Evolutionary conservation across 176 grass and related monocot genomes (phyloP).

Genomic region (Chrysopogon serrulatus): DNA sequence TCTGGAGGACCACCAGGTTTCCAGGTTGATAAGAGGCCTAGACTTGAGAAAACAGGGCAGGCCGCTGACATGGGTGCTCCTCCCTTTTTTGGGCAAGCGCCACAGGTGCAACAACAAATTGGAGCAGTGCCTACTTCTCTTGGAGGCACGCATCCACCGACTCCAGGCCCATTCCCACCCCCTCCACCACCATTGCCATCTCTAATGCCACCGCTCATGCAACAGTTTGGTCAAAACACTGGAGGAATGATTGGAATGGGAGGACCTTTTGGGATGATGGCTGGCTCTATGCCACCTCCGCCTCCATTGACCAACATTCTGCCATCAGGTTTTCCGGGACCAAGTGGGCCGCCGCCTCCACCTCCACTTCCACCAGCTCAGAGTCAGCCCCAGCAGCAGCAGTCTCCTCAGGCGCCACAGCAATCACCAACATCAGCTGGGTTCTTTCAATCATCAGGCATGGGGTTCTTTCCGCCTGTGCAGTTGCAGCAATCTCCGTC

Average conservation of each 20-base stretch:
- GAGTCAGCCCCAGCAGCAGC: slow-evolving; percentile 65
- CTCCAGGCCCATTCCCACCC: slow-evolving; percentile 41
- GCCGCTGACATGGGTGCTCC: slow-evolving; percentile 28
- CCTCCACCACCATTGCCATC: slow-evolving; percentile 59
- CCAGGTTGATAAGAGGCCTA: slow-evolving; percentile 63
- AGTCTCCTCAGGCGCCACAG: slow-evolving; percentile 46
- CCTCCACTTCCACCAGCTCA: slow-evolving; percentile 40
- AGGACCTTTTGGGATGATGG: slow-evolving; percentile 47
- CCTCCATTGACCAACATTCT: slow-evolving; percentile 46
- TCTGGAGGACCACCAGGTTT: slow-evolving; percentile 48
- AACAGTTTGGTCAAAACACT: slow-evolving; percentile 55
- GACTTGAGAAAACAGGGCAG: slow-evolving; percentile 52
- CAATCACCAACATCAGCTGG: slow-evolving; percentile 43
- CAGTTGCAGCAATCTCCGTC: slow-evolving; percentile 75
- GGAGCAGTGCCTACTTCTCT: slow-evolving; percentile 34
- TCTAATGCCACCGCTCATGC: slow-evolving; percentile 49
- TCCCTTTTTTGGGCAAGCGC: slow-evolving; percentile 45
- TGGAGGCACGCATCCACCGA: slow-evolving; percentile 23
- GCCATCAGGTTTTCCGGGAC: slow-evolving; percentile 32
- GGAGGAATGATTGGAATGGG: slow-evolving; percentile 43
- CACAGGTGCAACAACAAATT: slow-evolving; percentile 42
- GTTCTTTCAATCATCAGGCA: slow-evolving; percentile 59
- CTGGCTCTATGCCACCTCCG: slow-evolving; percentile 47
- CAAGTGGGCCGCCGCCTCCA: slow-evolving; percentile 39
- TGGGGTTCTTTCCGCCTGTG: slow-evolving; percentile 65